Evolutionary conservation across 306 rosid genomes (phyloP), one percentile per base, ranked within the genome.

Genomic region (Hippophae gyantsensis): DNA sequence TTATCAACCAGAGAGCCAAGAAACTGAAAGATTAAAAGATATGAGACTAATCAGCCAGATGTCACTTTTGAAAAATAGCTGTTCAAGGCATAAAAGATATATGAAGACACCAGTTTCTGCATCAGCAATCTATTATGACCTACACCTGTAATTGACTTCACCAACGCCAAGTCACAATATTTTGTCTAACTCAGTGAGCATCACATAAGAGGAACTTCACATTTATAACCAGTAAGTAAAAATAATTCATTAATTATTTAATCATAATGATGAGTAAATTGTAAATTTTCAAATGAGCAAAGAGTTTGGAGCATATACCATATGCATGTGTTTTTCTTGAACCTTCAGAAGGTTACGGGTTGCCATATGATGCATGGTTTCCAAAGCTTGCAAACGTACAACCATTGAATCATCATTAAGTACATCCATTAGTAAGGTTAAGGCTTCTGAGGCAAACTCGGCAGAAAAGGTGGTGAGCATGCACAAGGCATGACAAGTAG

Each of bases 341-440:
- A 90, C 72, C 65, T 79, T 71, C 72, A 85, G 77, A 66, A 49
- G 58, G 60, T 78, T 81, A 69, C 40, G 66, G 47, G 56, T 51
- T 48, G 87, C 89, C 98, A 90, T 85, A 60, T 67, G 70, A 74
- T 76, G 80, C 85, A 90, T 68, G 43, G 96, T 90, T 77, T 83
- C 86, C 74, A 87, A 78, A 72, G 86, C 83, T 83, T 87, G 80
- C 52, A 85, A 56, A 26, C 86, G 82, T 60, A 90, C 96, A 69
- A 46, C 72, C 5, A 65, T 54, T 7, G 87, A 81, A 62, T 79
- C 87, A 75, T 90, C 98, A 62, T 87, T 85, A 76, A 90, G 72
- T 56, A 85, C 58, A 69, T 81, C 89, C 83, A 85, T 71, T 72
- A 90, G 68, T 13, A 80, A 71, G 68, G 71, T 78, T 66, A 90